phyloP scores from a whole-genome alignment of 768 basidiomycete genomes.

The Russula dissimulans region DNA sequence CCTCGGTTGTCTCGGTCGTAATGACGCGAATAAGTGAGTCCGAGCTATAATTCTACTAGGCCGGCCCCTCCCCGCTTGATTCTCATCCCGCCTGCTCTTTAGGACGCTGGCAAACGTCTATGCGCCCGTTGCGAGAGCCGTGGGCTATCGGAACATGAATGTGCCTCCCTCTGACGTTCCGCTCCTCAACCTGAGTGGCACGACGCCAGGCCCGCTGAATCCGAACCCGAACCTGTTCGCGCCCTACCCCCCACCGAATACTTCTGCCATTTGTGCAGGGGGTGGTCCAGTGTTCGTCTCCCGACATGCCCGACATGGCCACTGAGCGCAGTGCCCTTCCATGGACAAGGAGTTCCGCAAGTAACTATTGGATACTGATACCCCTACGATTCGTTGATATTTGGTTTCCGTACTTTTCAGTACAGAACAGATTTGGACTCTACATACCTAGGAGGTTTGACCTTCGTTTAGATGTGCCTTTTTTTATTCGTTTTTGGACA shows the following conservation, averaged over 20 bases:
- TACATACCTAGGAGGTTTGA: too few relatives aligned
- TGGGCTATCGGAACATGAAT: constrained; percentile 35
- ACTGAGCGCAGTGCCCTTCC: too few relatives aligned
- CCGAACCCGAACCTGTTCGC: constrained; percentile 25
- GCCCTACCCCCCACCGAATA: constrained; percentile 38
- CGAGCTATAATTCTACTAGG: too few relatives aligned
- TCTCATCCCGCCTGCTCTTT: background rate
- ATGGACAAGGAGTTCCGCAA: too few relatives aligned
- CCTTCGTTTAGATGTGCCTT: too few relatives aligned
- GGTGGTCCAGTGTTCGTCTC: constrained; percentile 32
- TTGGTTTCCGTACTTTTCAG: too few relatives aligned
- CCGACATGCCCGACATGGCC: background rate
- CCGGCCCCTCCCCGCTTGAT: background rate
- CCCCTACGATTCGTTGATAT: too few relatives aligned
- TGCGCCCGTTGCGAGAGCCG: constrained; percentile 37
- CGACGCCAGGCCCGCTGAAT: constrained; percentile 37
- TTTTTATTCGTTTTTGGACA: too few relatives aligned
- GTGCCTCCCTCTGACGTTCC: constrained; percentile 25
- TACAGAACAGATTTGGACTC: too few relatives aligned
- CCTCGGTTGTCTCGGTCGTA: constrained; percentile 50
- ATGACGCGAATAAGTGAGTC: constrained; percentile 40
- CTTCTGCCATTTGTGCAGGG: constrained; percentile 32
- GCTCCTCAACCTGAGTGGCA: constrained; percentile 35
- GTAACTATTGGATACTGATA: too few relatives aligned
- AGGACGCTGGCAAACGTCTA: constrained; percentile 41